These are phyloP conservation scores for Neurospora crassa DNA, from an alignment of 2,329 filamentous ascomycete species.

Conservation along the genomic window DNA sequence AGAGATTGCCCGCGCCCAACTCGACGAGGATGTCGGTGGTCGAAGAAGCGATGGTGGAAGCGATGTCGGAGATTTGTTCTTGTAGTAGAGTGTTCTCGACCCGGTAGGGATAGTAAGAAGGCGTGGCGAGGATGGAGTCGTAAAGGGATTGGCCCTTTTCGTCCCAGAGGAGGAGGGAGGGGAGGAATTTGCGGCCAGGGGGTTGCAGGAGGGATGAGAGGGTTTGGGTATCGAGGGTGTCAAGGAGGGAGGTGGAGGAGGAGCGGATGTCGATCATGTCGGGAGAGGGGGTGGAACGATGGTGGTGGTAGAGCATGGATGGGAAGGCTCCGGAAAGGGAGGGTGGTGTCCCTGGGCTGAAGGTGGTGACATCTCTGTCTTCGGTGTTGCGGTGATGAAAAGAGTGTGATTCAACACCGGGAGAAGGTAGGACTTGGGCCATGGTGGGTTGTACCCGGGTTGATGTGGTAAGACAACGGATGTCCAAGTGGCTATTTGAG, in stretches of 20 bases:
- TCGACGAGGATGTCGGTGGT: constrained; percentile 6
- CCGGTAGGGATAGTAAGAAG: constrained; percentile 8
- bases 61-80: not conserved
- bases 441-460: not conserved
- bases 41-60: constrained; percentile 3
- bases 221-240: not conserved
- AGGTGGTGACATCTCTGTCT: not conserved
- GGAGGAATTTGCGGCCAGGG: constrained; percentile 1
- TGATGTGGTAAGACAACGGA: not conserved
- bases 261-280: not conserved
- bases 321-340: not conserved
- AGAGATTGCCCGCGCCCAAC: constrained; percentile 7
- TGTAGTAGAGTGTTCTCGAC: constrained; percentile 2
- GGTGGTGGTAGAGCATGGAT: not conserved
- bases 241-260: not conserved
- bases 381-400: not conserved
- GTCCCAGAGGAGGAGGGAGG: constrained; percentile 7
- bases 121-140: constrained; percentile 3
- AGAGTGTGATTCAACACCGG: not conserved
- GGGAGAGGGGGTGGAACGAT: not conserved
- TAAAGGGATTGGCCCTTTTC: constrained; percentile 8
- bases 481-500: not conserved
- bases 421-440: not conserved
- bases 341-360: not conserved
- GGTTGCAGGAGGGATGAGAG: constrained; percentile 3